Percentiles rank a stretch among this genome's conserved stretches.
Evolutionary conservation across 768 basidiomycete genomes (phyloP).

Genomic region (Kondoa subrosea): DNA sequence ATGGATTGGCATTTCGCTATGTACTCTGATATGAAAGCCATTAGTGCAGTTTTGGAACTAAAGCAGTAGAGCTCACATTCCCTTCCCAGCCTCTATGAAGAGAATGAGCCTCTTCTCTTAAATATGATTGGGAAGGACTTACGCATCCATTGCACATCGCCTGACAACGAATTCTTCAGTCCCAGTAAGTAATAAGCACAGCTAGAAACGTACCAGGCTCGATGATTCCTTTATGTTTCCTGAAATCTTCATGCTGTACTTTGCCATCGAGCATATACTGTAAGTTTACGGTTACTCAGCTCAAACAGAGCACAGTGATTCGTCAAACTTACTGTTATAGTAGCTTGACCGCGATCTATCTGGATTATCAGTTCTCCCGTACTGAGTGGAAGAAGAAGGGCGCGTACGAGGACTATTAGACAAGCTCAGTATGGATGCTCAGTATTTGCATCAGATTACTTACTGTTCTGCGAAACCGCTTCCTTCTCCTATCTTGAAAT

Average conservation of each 20-base stretch:
- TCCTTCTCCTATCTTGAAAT: constrained; percentile 54
- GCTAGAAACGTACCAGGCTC: constrained; percentile 67
- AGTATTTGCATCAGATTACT: no score
- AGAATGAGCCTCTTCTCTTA: no score
- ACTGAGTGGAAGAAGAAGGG: no score
- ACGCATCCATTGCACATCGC: constrained; percentile 19
- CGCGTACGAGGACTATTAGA: no score
- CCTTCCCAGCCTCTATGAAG: constrained; percentile 19
- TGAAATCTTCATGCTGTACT: constrained; percentile 78
- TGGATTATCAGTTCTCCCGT: no score
- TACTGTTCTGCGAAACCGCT: constrained; percentile 36
- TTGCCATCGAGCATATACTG: constrained; percentile 62
- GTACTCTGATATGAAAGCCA: constrained; percentile 14
- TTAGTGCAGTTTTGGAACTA: background rate
- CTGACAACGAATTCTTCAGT: background rate
- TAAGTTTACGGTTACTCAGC: constrained; percentile 41
- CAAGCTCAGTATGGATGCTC: no score
- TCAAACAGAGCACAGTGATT: no score
- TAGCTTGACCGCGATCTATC: constrained; percentile 59
- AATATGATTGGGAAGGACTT: background rate
- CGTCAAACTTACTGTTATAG: constrained; percentile 41
- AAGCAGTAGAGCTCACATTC: background rate
- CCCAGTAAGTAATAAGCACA: constrained; percentile 44
- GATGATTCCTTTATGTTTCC: constrained; percentile 55
- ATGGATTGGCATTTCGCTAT: constrained; percentile 58